Base-by-base conservation (phyloP, 2,329 filamentous ascomycete species). In the Aspergillus sp. region DNA sequence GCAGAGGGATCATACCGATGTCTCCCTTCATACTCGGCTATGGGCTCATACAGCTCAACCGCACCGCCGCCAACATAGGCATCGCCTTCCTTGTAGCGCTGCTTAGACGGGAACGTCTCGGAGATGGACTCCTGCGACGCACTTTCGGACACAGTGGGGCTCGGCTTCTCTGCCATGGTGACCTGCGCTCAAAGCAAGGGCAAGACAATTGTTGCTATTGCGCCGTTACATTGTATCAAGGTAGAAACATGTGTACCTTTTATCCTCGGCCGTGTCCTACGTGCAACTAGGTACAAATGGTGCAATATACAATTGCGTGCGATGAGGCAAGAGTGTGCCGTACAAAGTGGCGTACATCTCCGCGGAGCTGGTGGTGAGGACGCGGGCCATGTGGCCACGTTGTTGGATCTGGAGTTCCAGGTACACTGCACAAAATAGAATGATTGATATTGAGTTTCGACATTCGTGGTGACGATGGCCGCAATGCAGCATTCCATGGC, bases 1-100 rank as follows among this genome's bases (percentile, higher is more conserved):
- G 75, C 67, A 2, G 72, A 68, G 0, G 77, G 78, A 60, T 81
- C 79, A 69, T 76, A 81, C 9, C 76, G 73, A 67, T 80, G 78
- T 25, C 77, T 70, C n/a, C 79, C 77, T 67, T 82, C 80, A 60
- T 84, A 76, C 8, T 61, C 49, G 15, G 66, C 56, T 49, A 71
- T 70, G 6, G 70, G 70, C 52, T 54, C 52, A 23, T 54, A 54
- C 4, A 54, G 41, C 41, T 46, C 52, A 7, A n/a, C 28, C 2
- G 52, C 25, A 31, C 52, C 52, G 3, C 52, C 41, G 41, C 52
- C 41, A 17, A 54, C 52, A 54, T 46, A 54, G n/a, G 52, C 52
- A 54, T 54, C 52, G 41, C 52, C 52, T 30, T 46, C 34, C n/a
- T 22, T 46, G 22, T 54, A 43, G 13, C 30, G 22, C 34, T 46